Base-by-base conservation (phyloP, 495 filamentous ascomycete species). In the Haplographium delicatum region DNA sequence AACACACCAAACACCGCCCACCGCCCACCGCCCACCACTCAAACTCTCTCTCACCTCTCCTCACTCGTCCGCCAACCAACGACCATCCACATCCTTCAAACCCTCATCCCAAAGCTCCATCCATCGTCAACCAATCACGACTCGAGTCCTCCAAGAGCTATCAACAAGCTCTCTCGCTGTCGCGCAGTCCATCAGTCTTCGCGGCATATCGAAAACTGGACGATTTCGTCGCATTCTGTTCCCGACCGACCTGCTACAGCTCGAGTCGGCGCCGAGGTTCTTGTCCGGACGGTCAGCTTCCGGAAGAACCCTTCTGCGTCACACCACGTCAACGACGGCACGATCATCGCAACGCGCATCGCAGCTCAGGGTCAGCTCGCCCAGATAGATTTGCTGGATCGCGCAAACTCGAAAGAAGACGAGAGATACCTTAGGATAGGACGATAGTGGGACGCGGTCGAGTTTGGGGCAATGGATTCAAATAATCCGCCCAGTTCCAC, bases 401-500 rank as follows among this genome's bases (percentile, higher is more conserved):
- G n/a, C n/a, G n/a, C n/a, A n/a, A n/a, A n/a, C n/a, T n/a, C n/a
- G n/a, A n/a, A n/a, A n/a, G n/a, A n/a, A n/a, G n/a, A n/a, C n/a
- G n/a, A n/a, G n/a, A n/a, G n/a, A n/a, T n/a, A n/a, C n/a, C n/a
- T n/a, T n/a, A n/a, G n/a, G n/a, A n/a, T n/a, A n/a, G n/a, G n/a
- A n/a, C n/a, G n/a, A n/a, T n/a, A n/a, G n/a, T n/a, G n/a, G n/a
- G n/a, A n/a, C n/a, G n/a, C n/a, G n/a, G n/a, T n/a, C n/a, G n/a
- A n/a, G n/a, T n/a, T n/a, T n/a, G n/a, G n/a, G n/a, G n/a, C n/a
- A 40, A 76, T 77, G 73, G 72, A 77, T 57, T 62, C 68, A 19
- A 69, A 73, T 45, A 74, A 72, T 51, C 65, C 64, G 28, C 58
- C 68, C 20, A 64, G 63, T 31, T 60, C 62, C 47, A 62, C 66